These are phyloP conservation scores for Aspergillus sp. DNA, from an alignment of 2,329 filamentous ascomycete species.

Conservation along the genomic window DNA sequence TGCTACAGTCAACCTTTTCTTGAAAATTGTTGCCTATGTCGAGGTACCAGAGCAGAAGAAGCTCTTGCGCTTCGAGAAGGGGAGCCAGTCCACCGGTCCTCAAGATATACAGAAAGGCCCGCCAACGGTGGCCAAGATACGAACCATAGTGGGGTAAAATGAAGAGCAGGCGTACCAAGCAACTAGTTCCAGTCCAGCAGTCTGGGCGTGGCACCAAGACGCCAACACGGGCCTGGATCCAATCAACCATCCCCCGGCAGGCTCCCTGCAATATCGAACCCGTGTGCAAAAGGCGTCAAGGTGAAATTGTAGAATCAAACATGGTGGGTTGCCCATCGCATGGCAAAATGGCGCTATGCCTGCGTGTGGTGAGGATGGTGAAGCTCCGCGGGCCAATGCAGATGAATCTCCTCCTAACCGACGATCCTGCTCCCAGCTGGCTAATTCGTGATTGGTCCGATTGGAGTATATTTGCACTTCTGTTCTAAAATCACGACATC, in stretches of 20 bases:
- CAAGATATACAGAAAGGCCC: background rate
- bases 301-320: background rate
- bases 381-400: background rate
- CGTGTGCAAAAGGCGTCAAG: background rate
- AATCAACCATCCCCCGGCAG: background rate
- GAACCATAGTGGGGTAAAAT: background rate
- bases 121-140: background rate
- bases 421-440: background rate
- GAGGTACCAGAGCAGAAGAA: background rate
- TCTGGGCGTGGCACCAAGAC: background rate
- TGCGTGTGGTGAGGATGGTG: background rate
- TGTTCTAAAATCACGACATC: background rate
- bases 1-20: background rate
- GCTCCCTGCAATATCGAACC: background rate
- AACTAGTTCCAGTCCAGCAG: background rate
- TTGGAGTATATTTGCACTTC: background rate
- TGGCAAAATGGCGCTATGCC: background rate
- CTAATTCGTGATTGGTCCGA: background rate
- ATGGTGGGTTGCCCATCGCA: background rate
- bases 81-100: background rate
- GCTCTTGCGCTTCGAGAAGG: background rate
- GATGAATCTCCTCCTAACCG: background rate
- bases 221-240: background rate
- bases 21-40: background rate
- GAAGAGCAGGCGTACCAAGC: background rate